Conservation (phyloP, 164 flowering plant species). For the Cinnamomum micranthum region DNA sequence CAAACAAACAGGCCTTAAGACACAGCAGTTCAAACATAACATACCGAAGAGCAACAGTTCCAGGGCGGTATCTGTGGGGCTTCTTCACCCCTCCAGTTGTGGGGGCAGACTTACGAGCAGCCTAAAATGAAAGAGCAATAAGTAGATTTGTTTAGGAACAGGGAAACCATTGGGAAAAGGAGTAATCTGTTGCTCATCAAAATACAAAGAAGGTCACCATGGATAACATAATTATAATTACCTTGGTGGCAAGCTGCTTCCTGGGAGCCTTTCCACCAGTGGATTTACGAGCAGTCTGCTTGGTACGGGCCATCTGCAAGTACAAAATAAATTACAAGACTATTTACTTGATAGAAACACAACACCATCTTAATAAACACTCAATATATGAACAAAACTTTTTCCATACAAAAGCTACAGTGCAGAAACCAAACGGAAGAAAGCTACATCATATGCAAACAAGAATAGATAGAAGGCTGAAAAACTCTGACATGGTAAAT, state of each 20-base stretch:
- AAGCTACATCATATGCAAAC: too few species aligned
- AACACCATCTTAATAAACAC: too few species aligned
- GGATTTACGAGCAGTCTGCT: constrained; percentile 21
- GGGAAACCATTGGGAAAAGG: not conserved
- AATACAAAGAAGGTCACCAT: too few species aligned
- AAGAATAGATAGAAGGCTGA: too few species aligned
- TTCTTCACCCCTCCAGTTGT: constrained; percentile 23
- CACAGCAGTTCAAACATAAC: not conserved
- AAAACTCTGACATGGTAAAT: not conserved
- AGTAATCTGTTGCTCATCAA: too few species aligned
- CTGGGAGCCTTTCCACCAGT: constrained; percentile 22
- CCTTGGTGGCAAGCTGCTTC: constrained; percentile 24
- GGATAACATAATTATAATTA: not conserved
- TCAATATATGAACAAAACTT: too few species aligned
- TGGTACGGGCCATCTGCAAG: constrained; percentile 19
- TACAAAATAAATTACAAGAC: too few species aligned
- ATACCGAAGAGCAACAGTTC: constrained; percentile 22
- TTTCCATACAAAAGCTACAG: too few species aligned
- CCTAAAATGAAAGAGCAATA: not conserved
- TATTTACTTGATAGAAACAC: too few species aligned
- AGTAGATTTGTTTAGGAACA: not conserved
- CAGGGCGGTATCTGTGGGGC: constrained; percentile 20
- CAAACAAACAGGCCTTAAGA: too few species aligned
- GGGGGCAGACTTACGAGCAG: constrained; percentile 22
- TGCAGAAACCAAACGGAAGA: too few species aligned